Conservation (phyloP, 2,329 filamentous ascomycete species). For the Knufia petricola region DNA sequence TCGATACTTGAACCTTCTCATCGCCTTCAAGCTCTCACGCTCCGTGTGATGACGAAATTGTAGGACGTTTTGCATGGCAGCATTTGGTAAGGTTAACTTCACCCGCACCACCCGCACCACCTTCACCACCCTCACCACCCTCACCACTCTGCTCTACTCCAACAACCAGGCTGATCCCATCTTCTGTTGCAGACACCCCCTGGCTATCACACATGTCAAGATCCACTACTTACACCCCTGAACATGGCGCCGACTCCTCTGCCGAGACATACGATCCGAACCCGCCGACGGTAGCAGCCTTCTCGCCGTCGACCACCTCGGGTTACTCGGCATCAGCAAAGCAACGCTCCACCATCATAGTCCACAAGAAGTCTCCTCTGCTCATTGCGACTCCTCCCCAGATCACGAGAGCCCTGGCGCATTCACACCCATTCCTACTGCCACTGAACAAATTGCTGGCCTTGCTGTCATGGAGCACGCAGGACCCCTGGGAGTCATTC, state of each 20-base stretch:
- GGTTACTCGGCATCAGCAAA: conserved; percentile 59
- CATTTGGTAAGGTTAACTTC: conserved; percentile 31
- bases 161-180: conserved; percentile 3
- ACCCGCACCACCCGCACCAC: conserved; percentile 10
- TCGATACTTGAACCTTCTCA: neutral
- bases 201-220: conserved; percentile 47
- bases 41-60: conserved; percentile 11
- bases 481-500: conserved; percentile 95
- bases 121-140: no score
- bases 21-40: neutral
- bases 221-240: conserved; percentile 29
- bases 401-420: conserved; percentile 85
- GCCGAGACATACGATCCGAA: conserved; percentile 35
- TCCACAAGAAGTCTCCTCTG: conserved; percentile 92
- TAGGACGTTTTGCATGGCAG: conserved; percentile 42
- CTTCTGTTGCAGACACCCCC: conserved; percentile 35
- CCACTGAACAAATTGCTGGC: conserved; percentile 79
- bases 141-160: conserved; percentile 8
- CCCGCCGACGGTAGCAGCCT: conserved; percentile 73
- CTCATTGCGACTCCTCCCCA: conserved; percentile 89
- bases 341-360: conserved; percentile 81
- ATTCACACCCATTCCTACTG: conserved; percentile 88
- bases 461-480: conserved; percentile 85
- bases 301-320: conserved; percentile 73
- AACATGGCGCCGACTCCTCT: conserved; percentile 29